Conservation (phyloP, 2,329 filamentous ascomycete species). For the Microsporum audouinii region DNA sequence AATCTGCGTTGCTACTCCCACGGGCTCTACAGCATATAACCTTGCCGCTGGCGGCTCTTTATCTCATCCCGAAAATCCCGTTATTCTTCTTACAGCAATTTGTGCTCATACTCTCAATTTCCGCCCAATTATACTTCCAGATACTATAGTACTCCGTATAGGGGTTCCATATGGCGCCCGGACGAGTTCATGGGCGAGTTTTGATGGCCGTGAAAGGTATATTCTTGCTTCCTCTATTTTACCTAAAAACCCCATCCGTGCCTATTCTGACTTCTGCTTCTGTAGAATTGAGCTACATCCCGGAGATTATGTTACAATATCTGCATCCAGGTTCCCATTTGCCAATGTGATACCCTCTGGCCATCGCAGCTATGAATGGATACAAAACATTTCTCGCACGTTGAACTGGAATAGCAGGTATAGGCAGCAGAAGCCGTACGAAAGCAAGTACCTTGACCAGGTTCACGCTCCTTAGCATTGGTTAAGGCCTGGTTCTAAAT, state of each 20-base stretch:
- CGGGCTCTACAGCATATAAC: slow-evolving; percentile 89
- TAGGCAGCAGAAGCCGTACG: slow-evolving; percentile 28
- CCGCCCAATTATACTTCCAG: slow-evolving; percentile 83
- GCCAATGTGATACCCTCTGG: slow-evolving; percentile 38
- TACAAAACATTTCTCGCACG: slow-evolving; percentile 40
- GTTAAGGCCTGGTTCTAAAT: background rate
- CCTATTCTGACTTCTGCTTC: background rate
- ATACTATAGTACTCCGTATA: slow-evolving; percentile 84
- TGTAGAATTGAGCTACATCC: slow-evolving; percentile 37
- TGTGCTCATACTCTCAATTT: slow-evolving; percentile 88
- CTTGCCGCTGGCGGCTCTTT: slow-evolving; percentile 88
- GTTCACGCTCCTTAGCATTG: background rate
- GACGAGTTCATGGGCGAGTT: slow-evolving; percentile 90
- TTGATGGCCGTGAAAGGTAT: slow-evolving; percentile 77
- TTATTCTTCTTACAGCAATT: slow-evolving; percentile 83
- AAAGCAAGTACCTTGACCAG: background rate
- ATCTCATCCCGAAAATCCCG: slow-evolving; percentile 82
- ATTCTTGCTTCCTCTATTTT: slow-evolving; percentile 7
- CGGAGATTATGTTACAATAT: slow-evolving; percentile 44
- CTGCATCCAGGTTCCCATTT: slow-evolving; percentile 41
- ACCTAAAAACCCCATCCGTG: background rate
- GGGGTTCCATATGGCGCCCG: slow-evolving; percentile 92
- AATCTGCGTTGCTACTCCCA: slow-evolving; percentile 86
- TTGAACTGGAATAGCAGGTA: slow-evolving; percentile 42
- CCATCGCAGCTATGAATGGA: slow-evolving; percentile 39